These are phyloP conservation scores for Coemansia sp. DNA, from an alignment of 192 early-diverging fungal species.

Conservation along the genomic window DNA sequence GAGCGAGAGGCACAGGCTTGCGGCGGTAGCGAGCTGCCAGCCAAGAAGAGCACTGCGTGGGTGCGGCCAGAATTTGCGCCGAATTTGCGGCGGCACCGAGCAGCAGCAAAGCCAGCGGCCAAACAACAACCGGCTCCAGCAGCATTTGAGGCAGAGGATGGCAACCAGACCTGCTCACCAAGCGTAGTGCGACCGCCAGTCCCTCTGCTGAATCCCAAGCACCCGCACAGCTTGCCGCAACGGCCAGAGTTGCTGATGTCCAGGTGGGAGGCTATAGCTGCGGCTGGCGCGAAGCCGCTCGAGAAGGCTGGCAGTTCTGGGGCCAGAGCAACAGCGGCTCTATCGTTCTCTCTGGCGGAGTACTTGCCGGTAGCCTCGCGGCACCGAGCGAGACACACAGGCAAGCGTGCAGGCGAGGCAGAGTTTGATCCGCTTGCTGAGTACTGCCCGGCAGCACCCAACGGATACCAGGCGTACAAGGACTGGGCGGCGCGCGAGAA, in stretches of 20 bases:
- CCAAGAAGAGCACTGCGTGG: slow-evolving; percentile 10
- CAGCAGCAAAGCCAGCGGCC: background rate
- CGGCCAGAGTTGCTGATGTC: slow-evolving; percentile 19
- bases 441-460: slow-evolving; percentile 38
- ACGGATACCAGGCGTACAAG: slow-evolving; percentile 34
- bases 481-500: slow-evolving; percentile 21
- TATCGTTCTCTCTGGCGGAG: slow-evolving; percentile 20
- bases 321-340: background rate
- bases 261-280: slow-evolving; percentile 20
- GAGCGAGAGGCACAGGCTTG: background rate
- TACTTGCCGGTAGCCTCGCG: slow-evolving; percentile 15
- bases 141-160: background rate
- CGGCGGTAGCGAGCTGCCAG: background rate
- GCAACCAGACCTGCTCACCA: background rate
- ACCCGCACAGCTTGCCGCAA: slow-evolving; percentile 26
- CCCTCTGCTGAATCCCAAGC: slow-evolving; percentile 14
- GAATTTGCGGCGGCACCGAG: slow-evolving; percentile 27
- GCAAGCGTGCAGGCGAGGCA: background rate
- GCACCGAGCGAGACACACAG: background rate
- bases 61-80: slow-evolving; percentile 22
- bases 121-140: background rate
- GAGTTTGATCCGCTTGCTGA: slow-evolving; percentile 32
- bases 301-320: background rate
- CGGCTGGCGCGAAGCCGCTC: background rate
- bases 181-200: background rate